Evolutionary conservation across 1,284 basidiomycete genomes (phyloP).

Genomic region (Trichosporon ovoides): DNA sequence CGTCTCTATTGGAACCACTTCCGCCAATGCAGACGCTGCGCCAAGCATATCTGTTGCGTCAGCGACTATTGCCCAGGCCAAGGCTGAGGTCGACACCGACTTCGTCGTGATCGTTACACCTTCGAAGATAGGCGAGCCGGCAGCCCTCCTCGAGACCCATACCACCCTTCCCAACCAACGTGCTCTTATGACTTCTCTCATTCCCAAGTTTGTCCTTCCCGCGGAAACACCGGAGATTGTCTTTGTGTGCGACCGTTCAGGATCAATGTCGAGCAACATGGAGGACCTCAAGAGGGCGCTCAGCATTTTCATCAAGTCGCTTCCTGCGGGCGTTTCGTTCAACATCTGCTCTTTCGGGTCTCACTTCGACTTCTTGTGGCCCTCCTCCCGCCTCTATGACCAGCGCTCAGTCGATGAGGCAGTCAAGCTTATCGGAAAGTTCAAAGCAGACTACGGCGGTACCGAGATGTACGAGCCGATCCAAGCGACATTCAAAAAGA

Average conservation of each 20-base stretch:
- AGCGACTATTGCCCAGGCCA: neutral
- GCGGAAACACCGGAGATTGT: constrained; percentile 23
- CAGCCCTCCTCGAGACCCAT: constrained; percentile 23
- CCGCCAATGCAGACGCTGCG: constrained; percentile 7
- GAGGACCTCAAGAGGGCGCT: constrained; percentile 16
- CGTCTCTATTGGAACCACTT: constrained; percentile 13
- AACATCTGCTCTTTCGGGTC: constrained; percentile 31
- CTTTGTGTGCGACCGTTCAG: constrained; percentile 32
- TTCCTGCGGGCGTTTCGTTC: constrained; percentile 25
- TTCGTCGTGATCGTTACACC: constrained; percentile 26
- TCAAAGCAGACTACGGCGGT: constrained; percentile 25
- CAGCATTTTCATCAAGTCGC: constrained; percentile 20
- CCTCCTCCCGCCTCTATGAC: constrained; percentile 7
- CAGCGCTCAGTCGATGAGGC: constrained; percentile 22
- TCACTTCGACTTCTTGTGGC: constrained; percentile 11
- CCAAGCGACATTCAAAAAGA: constrained; percentile 17
- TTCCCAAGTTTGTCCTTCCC: constrained; percentile 12
- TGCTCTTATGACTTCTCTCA: constrained; percentile 16
- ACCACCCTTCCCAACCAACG: constrained; percentile 9
- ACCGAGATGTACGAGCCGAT: constrained; percentile 28
- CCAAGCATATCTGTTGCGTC: constrained; percentile 10
- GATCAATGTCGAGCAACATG: constrained; percentile 26
- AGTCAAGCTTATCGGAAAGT: constrained; percentile 15
- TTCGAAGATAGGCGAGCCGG: constrained; percentile 18
- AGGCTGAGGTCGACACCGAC: constrained; percentile 16